Conservation (phyloP, 176 grass and related monocot genomes). For the Zoysia japonica region DNA sequence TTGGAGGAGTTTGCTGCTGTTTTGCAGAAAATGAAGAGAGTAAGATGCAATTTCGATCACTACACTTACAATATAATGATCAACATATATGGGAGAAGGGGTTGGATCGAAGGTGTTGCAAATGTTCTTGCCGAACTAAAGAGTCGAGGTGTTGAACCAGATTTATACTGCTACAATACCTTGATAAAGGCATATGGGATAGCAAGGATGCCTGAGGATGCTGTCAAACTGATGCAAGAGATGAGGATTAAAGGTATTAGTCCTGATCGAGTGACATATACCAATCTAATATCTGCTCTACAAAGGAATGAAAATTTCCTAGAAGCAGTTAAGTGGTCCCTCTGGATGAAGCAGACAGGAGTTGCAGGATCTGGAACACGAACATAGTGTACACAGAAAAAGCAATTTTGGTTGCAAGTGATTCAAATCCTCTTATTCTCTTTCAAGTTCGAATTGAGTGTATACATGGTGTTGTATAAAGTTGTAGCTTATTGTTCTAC, state of each 20-base stretch:
- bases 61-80: slow-evolving; percentile 98
- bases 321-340: slow-evolving; percentile 88
- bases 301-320: slow-evolving; percentile 88
- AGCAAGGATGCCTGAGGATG: slow-evolving; percentile 79
- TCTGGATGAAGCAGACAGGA: slow-evolving; percentile 89
- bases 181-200: slow-evolving; percentile 89
- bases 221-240: slow-evolving; percentile 68
- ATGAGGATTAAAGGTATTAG: slow-evolving; percentile 72
- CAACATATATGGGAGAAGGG: slow-evolving; percentile 84
- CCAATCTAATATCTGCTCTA: slow-evolving; percentile 66
- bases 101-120: slow-evolving; percentile 79
- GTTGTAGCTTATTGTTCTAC: slow-evolving; percentile 28
- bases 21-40: slow-evolving; percentile 83
- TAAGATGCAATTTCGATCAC: slow-evolving; percentile 68
- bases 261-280: slow-evolving; percentile 65
- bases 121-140: slow-evolving; percentile 71
- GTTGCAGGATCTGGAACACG: slow-evolving; percentile 32
- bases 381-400: slow-evolving; percentile 15
- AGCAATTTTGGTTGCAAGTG: slow-evolving; percentile 10
- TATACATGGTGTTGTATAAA: slow-evolving; percentile 19
- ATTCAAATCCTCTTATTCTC: neutral
- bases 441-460: neutral
- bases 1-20: slow-evolving; percentile 71
- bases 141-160: slow-evolving; percentile 59
- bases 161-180: slow-evolving; percentile 82